Conservation (phyloP, 1,284 basidiomycete genomes). For the Ganoderma boninense region DNA sequence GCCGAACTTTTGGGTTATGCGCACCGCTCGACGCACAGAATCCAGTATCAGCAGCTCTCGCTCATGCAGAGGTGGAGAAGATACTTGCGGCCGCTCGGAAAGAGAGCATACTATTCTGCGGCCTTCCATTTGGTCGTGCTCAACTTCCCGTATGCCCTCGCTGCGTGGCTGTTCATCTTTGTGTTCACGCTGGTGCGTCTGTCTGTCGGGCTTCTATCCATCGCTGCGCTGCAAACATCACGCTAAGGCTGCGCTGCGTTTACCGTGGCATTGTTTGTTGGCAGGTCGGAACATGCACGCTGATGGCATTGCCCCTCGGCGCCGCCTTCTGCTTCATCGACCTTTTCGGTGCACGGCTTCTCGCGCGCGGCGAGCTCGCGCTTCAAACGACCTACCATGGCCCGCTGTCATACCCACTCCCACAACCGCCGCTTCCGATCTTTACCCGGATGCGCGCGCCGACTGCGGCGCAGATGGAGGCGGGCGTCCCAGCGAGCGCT, state of each 20-base stretch:
- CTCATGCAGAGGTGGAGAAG: conserved; percentile 47
- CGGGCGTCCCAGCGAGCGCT: conserved; percentile 41
- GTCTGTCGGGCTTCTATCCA: conserved; percentile 9
- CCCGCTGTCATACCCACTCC: conserved; percentile 63
- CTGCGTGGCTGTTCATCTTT: conserved; percentile 78
- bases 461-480: conserved; percentile 59
- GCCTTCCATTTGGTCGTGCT: conserved; percentile 72
- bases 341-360: conserved; percentile 72
- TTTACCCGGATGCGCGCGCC: conserved; percentile 67
- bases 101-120: conserved; percentile 64
- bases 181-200: conserved; percentile 76
- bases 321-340: conserved; percentile 79
- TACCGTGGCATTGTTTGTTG: conserved; percentile 5
- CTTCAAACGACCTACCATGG: conserved; percentile 76
- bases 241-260: conserved; percentile 19
- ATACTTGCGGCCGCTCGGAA: conserved; percentile 70
- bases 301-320: conserved; percentile 80
- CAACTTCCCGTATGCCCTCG: conserved; percentile 79
- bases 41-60: conserved; percentile 17
- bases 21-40: conserved; percentile 19
- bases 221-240: background rate
- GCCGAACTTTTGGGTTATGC: conserved; percentile 33
- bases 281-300: conserved; percentile 77
- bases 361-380: conserved; percentile 75
- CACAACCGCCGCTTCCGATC: conserved; percentile 70